Evolutionary conservation across 202 grass and related monocot genomes (phyloP).

Genomic region (Alloteropsis angusta): DNA sequence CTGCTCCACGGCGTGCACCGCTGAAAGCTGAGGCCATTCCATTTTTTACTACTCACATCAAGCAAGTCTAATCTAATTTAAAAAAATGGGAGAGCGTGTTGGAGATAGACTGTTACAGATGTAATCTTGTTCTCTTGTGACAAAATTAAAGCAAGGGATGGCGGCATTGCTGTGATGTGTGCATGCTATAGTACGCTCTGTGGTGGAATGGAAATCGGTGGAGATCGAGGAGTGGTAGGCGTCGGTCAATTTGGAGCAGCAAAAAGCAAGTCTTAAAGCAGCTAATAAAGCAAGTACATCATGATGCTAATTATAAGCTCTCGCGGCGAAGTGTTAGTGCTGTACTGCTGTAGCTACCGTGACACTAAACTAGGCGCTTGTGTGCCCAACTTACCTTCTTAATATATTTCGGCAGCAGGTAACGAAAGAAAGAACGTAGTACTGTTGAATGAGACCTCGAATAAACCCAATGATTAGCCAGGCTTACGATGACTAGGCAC

Average conservation of each 20-base stretch:
- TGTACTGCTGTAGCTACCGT: not conserved
- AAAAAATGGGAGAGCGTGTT: not conserved
- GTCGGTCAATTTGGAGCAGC: not conserved
- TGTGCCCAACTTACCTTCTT: not conserved
- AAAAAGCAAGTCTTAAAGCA: not conserved
- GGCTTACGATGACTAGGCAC: not conserved
- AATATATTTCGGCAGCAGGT: not conserved
- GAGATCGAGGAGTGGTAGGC: no score
- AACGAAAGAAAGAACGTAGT: not conserved
- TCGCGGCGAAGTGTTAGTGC: not conserved
- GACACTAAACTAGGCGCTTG: not conserved
- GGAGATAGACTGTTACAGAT: not conserved
- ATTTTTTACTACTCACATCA: not conserved
- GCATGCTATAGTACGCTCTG: not conserved
- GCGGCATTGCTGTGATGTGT: not conserved
- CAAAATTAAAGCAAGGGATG: not conserved
- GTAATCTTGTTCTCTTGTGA: not conserved
- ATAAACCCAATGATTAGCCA: not conserved
- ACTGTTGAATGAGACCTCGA: not conserved
- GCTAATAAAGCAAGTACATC: not conserved
- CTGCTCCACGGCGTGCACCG: not conserved
- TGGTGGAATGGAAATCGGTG: no score
- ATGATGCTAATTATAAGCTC: not conserved
- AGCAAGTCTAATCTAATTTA: not conserved
- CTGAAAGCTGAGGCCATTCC: not conserved